These are phyloP conservation scores for Pythium pectinolyticum DNA, from an alignment of 352 stramenopile species.

Conservation along the genomic window DNA sequence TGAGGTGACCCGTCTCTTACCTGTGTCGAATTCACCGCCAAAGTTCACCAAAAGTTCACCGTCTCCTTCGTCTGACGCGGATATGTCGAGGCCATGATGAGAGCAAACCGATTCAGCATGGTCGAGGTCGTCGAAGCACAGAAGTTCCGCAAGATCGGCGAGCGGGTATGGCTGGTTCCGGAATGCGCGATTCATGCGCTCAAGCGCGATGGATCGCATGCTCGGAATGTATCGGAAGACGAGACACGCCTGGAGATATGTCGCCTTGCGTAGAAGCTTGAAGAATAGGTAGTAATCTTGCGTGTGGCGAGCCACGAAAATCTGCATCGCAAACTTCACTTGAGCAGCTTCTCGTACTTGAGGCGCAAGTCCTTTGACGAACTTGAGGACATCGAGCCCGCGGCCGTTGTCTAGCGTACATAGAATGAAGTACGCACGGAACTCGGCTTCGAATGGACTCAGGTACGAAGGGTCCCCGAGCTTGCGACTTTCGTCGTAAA, in stretches of 20 bases:
- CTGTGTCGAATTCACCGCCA: constrained; percentile 75
- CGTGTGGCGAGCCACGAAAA: constrained; percentile 85
- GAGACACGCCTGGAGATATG: constrained; percentile 82
- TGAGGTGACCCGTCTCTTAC: constrained; percentile 41
- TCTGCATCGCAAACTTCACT: constrained; percentile 85
- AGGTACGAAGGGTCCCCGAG: constrained; percentile 48
- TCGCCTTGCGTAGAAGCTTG: constrained; percentile 65
- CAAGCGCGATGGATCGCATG: constrained; percentile 65
- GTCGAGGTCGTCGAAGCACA: constrained; percentile 85
- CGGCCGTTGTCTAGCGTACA: constrained; percentile 84
- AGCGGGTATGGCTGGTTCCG: constrained; percentile 71
- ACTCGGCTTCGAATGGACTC: constrained; percentile 87
- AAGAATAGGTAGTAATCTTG: constrained; percentile 87
- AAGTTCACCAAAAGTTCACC: constrained; percentile 63
- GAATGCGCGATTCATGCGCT: constrained; percentile 81
- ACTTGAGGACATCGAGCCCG: constrained; percentile 84
- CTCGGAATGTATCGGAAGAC: constrained; percentile 81
- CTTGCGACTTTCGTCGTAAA: constrained; percentile 86
- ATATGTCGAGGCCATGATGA: constrained; percentile 66
- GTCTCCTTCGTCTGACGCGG: constrained; percentile 41
- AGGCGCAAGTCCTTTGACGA: constrained; percentile 68
- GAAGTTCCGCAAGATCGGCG: constrained; percentile 51
- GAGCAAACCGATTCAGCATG: constrained; percentile 63
- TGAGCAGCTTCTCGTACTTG: constrained; percentile 64
- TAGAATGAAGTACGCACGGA: constrained; percentile 84